Percentiles rank a stretch among this genome's conserved stretches.
Evolutionary conservation across 371 early-diverging fungal species (phyloP).

Genomic region (Catenaria anguillulae): DNA sequence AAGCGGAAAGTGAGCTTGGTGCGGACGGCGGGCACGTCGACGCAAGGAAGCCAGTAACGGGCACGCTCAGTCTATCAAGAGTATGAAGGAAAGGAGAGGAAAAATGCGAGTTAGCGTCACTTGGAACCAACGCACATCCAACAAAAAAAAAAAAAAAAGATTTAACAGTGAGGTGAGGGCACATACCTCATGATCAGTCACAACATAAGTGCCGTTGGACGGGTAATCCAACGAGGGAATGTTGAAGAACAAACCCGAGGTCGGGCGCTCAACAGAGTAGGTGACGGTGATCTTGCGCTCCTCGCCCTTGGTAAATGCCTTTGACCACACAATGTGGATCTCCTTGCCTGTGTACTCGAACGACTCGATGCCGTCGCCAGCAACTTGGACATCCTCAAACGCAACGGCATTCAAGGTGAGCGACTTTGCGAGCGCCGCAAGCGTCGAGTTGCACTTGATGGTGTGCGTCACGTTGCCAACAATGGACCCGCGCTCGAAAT

Average conservation of each 20-base stretch:
- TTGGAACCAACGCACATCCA: too few species aligned
- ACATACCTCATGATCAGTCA: conserved; percentile 19
- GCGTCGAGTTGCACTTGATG: conserved; percentile 9
- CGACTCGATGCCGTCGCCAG: conserved; percentile 14
- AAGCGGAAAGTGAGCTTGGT: conserved; percentile 30
- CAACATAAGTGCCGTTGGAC: conserved; percentile 10
- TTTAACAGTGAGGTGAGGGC: too few species aligned
- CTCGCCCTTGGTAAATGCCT: conserved; percentile 7
- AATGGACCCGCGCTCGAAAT: conserved; percentile 14
- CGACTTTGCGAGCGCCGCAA: conserved; percentile 10
- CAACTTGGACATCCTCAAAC: conserved; percentile 20
- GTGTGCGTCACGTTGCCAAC: conserved; percentile 18
- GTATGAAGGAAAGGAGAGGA: too few species aligned
- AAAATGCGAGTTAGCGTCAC: too few species aligned
- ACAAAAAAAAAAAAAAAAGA: too few species aligned
- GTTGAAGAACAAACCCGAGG: conserved; percentile 17
- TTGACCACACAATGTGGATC: conserved; percentile 23
- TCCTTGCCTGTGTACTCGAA: conserved; percentile 25
- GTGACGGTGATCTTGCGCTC: conserved; percentile 17
- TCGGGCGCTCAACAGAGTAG: conserved; percentile 27
- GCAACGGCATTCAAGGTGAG: conserved; percentile 22
- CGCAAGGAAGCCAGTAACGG: conserved; percentile 45
- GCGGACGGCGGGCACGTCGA: conserved; percentile 37
- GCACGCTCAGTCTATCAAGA: conserved; percentile 25
- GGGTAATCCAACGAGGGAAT: conserved; percentile 12